Evolutionary conservation across 108 stramenopile species (phyloP).

Genomic region (Nitzschia putrida): DNA sequence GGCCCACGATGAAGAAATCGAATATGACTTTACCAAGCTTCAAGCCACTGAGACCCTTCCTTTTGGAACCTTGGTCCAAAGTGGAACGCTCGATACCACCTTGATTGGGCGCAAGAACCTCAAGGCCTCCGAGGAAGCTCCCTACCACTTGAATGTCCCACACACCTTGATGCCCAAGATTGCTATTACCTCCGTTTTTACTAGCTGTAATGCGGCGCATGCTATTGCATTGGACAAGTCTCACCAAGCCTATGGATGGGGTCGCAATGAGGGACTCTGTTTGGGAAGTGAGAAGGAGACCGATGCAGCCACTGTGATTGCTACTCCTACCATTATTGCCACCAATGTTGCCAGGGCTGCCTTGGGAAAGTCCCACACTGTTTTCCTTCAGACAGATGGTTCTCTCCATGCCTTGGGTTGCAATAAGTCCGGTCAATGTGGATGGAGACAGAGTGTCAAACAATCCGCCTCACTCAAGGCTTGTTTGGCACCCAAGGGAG

Average conservation of each 20-base stretch:
- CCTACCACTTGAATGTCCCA: slow-evolving; percentile 57
- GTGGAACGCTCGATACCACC: slow-evolving; percentile 79
- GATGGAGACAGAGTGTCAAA: slow-evolving; percentile 51
- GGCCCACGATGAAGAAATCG: slow-evolving; percentile 15
- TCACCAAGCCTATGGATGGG: slow-evolving; percentile 82
- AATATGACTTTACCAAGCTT: slow-evolving; percentile 33
- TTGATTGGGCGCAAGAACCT: slow-evolving; percentile 50
- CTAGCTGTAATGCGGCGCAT: slow-evolving; percentile 69
- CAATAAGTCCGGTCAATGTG: slow-evolving; percentile 80
- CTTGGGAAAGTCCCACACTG: slow-evolving; percentile 74
- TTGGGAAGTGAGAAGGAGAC: slow-evolving; percentile 13
- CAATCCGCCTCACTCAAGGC: slow-evolving; percentile 25
- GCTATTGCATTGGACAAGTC: slow-evolving; percentile 63
- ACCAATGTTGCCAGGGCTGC: slow-evolving; percentile 60
- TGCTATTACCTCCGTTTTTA: slow-evolving; percentile 52
- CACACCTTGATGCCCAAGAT: slow-evolving; percentile 49
- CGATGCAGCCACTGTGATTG: slow-evolving; percentile 27
- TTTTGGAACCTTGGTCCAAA: slow-evolving; percentile 70
- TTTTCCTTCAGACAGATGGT: slow-evolving; percentile 62
- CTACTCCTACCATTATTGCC: slow-evolving; percentile 34
- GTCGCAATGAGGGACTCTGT: slow-evolving; percentile 51
- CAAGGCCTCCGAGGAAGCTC: slow-evolving; percentile 29
- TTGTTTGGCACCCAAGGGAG: slow-evolving; percentile 20
- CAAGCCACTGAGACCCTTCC: slow-evolving; percentile 14
- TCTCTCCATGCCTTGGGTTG: slow-evolving; percentile 60